Evolutionary conservation across 352 stramenopile genomes (phyloP), one percentile per base, ranked within the genome.

Genomic region (Globisporangium mamillatum): DNA sequence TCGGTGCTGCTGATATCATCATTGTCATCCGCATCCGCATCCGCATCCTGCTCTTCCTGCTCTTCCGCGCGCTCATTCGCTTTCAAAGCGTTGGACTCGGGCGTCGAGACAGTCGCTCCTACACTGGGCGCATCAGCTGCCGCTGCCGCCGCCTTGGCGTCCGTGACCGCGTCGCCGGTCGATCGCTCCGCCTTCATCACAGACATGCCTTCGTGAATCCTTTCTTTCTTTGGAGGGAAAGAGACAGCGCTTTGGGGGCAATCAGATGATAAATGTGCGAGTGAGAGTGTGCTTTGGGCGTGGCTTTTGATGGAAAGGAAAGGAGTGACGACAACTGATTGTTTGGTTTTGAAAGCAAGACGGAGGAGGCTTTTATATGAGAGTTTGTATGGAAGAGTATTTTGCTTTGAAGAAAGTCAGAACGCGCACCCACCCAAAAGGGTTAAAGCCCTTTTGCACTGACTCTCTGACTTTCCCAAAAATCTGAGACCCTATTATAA

Each of bases 361-460:
- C 25, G 22, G 18, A 44, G 25, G n/a, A 44, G 25, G n/a, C 25
- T 27, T 63, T 63, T n/a, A 7, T 68, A 68, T 68, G 36, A 25
- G 63, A 44, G 24, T 68, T 68, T 68, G 63, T 68, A 68, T 63
- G 48, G 12, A 25, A 25, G 25, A 36, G n/a, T 14, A 27, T 34
- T 46, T 61, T 61, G 4, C 12, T 27, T 34, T 7, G 29, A 48
- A 62, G 34, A 50, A 62, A 62, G 56, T 62, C 56, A 62, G 56
- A 29, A 12, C 18, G 3, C 22, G 18, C 55, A 44, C 20, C 9
- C 50, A 56, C 22, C 10, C 50, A 27, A 18, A 55, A 55, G 25
- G 9, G 32, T 12, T 5, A 38, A 46, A 46, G 4, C 25, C 25
- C 25, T 27, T 27, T 27, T 27, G 25, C 25, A 2, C 25, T 27